Evolutionary conservation across 139 green algal species (phyloP), one percentile per base, ranked within the genome.

Genomic region (Haematococcus sp.): DNA sequence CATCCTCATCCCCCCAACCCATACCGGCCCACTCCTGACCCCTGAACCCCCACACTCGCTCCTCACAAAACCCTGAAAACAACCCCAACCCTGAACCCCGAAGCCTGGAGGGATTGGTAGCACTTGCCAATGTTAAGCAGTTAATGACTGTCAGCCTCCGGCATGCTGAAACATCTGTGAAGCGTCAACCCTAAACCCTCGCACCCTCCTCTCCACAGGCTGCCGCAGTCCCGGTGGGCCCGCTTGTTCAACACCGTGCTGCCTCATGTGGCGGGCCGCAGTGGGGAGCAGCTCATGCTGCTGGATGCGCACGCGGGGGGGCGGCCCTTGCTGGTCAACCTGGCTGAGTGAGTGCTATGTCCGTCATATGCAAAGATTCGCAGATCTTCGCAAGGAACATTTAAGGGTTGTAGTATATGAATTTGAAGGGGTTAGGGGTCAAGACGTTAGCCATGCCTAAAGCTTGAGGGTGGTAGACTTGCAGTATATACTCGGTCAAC

Each of bases 251-350:
- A 72, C 43, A 22, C 22, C 3, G 27, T 44, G 44, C 40, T 72
- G 43, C 46, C 44, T 25, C 3, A 20, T 7, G 40, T 72, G 66
- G 66, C 43, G n/a, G 46, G 43, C 35, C 34, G 63, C 23, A 71
- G 54, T 0, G 76, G 76, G 1, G 44, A 51, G 27, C 76, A 82
- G 46, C 3, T 82, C 13, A 67, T 82, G 64, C 54, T 84, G 16
- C 74, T 72, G 63, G 79, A 84, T 70, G 60, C 71, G 44, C 73
- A 84, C 49, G 7, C 30, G 11, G 74, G 40, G 35, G 73, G 55
- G 40, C 70, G 74, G 55, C 79, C 79, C 13, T 35, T 84, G 33
- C 69, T 84, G 44, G 59, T 74, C 44, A 71, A 78, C 20, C 56
- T 84, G 69, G 54, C 28, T 15, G 73, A 80, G 43, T 70, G 63